Evolutionary conservation across 2,329 filamentous ascomycete species (phyloP), one percentile per base, ranked within the genome.

Genomic region (Aureobasidium zeae): DNA sequence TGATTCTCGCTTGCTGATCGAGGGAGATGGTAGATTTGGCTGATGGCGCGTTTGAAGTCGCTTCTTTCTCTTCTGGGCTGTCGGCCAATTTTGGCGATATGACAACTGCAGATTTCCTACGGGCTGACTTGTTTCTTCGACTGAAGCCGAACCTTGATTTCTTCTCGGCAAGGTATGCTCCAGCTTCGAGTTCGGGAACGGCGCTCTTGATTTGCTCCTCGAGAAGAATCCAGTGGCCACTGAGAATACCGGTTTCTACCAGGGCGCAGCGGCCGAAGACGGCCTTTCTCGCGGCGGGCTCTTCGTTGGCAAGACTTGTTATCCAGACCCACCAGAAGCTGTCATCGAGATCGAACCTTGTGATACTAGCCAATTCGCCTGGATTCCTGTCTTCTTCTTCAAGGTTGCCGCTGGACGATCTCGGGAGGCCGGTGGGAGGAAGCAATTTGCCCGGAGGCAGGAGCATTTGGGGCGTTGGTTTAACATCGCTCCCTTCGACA

Each of bases 241-340:
- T 77, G 30, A 73, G 71, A 48, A 96, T 91, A 11, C 76, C 71
- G 0, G 91, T 96, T 62, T 98, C 91, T 33, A 96, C 76, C 28
- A 98, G 73, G 15, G 91, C 86, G 57, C 91, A 98, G 50, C 91
- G 77, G 26, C 91, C 91, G 60, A 98, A 98, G 0, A 88, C 86
- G 5, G 88, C 82, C 61, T 98, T 98, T 48, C 91, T 79, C 34
- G 81, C 74, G 0, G 79, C 65, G 0, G 88, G 84, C 65, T 98
- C 91, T 57, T 98, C 91, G 1, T 80, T 83, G 1, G 89, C 87
- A 56, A 98, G 68, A 70, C 89, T 96, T 54, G 79, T 93, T 73
- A 98, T 96, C 91, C 91, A 98, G 3, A 96, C 91, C 89, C 91
- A 96, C 91, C 91, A 98, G 63, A 98, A 98, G 1, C 87, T 83